Conservation (phyloP, 768 basidiomycete species). For the Multifurca ochricompacta region DNA sequence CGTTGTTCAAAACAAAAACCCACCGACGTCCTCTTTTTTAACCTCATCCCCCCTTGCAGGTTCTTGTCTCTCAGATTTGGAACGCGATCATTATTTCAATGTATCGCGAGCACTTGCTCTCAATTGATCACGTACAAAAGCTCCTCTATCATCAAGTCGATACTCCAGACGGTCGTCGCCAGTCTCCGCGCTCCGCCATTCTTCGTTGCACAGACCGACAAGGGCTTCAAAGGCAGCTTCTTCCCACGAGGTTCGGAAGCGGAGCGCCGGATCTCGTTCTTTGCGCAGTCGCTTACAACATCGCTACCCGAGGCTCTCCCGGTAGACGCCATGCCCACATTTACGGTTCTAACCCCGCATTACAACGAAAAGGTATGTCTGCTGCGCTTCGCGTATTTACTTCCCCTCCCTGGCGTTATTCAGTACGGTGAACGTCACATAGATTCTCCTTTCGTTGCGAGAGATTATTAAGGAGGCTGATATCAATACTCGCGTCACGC, state of each 20-base stretch:
- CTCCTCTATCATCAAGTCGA: slow-evolving; percentile 96
- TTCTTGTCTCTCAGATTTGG: slow-evolving; percentile 98
- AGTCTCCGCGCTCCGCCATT: slow-evolving; percentile 93
- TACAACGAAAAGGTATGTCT: slow-evolving; percentile 87
- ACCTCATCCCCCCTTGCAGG: slow-evolving; percentile 36
- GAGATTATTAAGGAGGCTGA: slow-evolving; percentile 99
- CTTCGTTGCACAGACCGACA: slow-evolving; percentile 94
- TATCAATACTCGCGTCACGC: slow-evolving; percentile 92
- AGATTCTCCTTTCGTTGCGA: slow-evolving; percentile 91
- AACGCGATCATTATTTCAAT: slow-evolving; percentile 99
- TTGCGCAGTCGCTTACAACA: slow-evolving; percentile 96
- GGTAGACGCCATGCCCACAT: slow-evolving; percentile 99
- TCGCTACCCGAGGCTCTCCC: slow-evolving; percentile 87
- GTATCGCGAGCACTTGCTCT: slow-evolving; percentile 98
- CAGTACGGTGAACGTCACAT: not conserved
- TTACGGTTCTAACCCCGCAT: slow-evolving; percentile 96
- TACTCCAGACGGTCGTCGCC: slow-evolving; percentile 74
- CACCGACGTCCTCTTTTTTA: too few relatives aligned
- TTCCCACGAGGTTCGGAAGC: slow-evolving; percentile 95
- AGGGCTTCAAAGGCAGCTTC: slow-evolving; percentile 76
- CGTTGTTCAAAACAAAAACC: not conserved
- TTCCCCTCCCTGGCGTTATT: not conserved
- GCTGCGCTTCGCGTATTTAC: too few relatives aligned
- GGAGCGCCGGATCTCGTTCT: slow-evolving; percentile 96
- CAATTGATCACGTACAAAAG: slow-evolving; percentile 98